A percentile compares a stretch with the other conserved stretches of the same genome.
Conservation (phyloP, 805 yeast species). For the Barnettozyma sucrosica region DNA sequence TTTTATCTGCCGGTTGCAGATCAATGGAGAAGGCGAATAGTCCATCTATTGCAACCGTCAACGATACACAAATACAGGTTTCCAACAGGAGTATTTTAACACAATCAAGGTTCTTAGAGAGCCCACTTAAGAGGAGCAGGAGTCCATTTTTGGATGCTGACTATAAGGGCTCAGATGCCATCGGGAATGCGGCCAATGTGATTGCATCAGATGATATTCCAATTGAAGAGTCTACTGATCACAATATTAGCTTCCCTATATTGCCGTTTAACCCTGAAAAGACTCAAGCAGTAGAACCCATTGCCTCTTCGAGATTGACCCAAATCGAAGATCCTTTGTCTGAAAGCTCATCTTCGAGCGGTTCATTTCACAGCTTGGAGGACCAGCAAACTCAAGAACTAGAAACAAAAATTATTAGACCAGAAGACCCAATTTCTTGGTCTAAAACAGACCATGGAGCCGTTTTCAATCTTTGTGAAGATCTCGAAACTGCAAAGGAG, state of each 20-base stretch:
- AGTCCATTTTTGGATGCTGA: constrained; percentile 24
- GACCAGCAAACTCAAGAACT: neutral
- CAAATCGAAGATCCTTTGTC: neutral
- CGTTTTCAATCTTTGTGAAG: constrained; percentile 24
- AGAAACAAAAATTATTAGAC: neutral
- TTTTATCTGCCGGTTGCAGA: neutral
- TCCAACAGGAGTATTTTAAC: constrained; percentile 15
- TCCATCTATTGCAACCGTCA: neutral
- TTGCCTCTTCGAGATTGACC: neutral
- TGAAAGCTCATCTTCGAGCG: neutral
- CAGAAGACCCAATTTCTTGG: constrained; percentile 19
- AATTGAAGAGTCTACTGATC: constrained; percentile 27
- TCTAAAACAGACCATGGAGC: constrained; percentile 25
- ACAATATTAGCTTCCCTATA: constrained; percentile 16
- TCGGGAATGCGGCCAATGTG: constrained; percentile 4
- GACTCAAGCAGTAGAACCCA: neutral
- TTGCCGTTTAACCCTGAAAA: neutral
- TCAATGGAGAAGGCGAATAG: neutral
- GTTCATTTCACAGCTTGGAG: constrained; percentile 8
- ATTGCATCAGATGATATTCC: constrained; percentile 21
- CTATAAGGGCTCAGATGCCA: constrained; percentile 17
- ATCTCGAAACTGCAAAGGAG: constrained; percentile 29
- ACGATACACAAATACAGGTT: constrained; percentile 12
- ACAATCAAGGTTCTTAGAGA: constrained; percentile 18
- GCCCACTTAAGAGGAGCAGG: constrained; percentile 19